These are phyloP conservation scores for Aspergillus fumigatus DNA, from an alignment of 2,329 filamentous ascomycete genomes.

Conservation along the genomic window DNA sequence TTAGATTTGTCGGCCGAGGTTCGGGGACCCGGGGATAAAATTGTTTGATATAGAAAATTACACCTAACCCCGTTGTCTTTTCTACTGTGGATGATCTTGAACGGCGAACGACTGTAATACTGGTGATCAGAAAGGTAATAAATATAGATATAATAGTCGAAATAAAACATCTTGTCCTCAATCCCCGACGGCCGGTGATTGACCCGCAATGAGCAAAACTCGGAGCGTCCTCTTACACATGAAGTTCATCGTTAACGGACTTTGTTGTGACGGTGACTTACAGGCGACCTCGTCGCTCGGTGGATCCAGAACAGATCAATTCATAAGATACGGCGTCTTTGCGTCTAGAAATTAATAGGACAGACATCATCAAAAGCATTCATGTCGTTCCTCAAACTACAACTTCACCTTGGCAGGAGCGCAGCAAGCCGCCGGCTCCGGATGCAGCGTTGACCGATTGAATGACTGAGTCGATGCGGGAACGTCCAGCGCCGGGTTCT, in stretches of 20 bases:
- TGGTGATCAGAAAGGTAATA: no score
- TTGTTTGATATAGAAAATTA: not conserved
- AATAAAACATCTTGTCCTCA: not conserved
- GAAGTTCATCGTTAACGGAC: not conserved
- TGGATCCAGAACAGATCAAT: not conserved
- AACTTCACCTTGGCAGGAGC: conserved; percentile 23
- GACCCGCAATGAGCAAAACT: not conserved
- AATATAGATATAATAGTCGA: no score
- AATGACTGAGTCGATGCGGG: conserved; percentile 37
- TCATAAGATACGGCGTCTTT: not conserved
- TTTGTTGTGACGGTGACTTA: not conserved
- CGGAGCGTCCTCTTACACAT: no score
- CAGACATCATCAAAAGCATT: not conserved
- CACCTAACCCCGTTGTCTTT: no score
- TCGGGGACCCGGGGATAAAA: not conserved
- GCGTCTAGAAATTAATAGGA: not conserved
- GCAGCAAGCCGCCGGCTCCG: conserved; percentile 23
- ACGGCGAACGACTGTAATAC: not conserved
- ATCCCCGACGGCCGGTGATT: not conserved
- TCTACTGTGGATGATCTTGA: not conserved
- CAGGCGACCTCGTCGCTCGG: not conserved
- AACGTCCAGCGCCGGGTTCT: conserved; percentile 48
- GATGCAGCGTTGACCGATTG: conserved; percentile 35
- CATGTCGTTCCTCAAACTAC: conserved; percentile 5
- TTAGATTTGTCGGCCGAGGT: not conserved